Base-by-base conservation (phyloP, 495 filamentous ascomycete species). In the Articulospora tetracladia region DNA sequence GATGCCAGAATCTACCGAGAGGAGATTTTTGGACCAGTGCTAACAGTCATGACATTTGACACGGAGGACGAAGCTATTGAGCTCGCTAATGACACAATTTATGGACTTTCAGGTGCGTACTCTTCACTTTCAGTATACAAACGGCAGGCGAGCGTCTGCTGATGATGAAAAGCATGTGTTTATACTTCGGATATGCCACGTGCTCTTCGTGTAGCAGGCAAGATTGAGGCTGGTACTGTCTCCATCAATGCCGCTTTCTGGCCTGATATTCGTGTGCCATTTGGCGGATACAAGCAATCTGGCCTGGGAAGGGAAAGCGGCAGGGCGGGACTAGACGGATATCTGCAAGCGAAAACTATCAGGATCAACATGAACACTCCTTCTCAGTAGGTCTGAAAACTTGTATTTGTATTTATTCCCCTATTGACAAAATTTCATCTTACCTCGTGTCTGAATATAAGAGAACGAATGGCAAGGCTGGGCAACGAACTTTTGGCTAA, bases 161-260 rank as follows among this genome's bases (percentile, higher is more conserved):
- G n/a, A 50, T 26, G 47, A 6, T 26, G 17, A 25, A 2, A 4
- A 50, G 47, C 47, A 52, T 28, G 23, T 23, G 86, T 97, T 47
- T 96, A 95, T 70, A 94, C 91, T 1, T 83, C 83, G 68, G 81
- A 95, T 63, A 68, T 93, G 60, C 86, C 89, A 54, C 70, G 82
- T 62, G 91, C 86, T n/a, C 82, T 95, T 65, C 79, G 86, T 41
- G 77, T 95, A 32, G 83, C 90, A 39, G 84, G 81, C 65, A 76
- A 83, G 69, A 82, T 96, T 34, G 82, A 93, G 71, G 85, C 87
- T 1, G 92, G 93, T 20, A 86, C 86, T 24, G 87, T 97, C 24
- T 90, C 94, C 67, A 92, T 96, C 67, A 97, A 97, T 69, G 77
- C 74, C n/a, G 13, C 28, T 3, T 28, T 2, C 7, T n/a, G 36